Evolutionary conservation across 768 basidiomycete species (phyloP).

Genomic region (Agaricus sinodeliciosus): DNA sequence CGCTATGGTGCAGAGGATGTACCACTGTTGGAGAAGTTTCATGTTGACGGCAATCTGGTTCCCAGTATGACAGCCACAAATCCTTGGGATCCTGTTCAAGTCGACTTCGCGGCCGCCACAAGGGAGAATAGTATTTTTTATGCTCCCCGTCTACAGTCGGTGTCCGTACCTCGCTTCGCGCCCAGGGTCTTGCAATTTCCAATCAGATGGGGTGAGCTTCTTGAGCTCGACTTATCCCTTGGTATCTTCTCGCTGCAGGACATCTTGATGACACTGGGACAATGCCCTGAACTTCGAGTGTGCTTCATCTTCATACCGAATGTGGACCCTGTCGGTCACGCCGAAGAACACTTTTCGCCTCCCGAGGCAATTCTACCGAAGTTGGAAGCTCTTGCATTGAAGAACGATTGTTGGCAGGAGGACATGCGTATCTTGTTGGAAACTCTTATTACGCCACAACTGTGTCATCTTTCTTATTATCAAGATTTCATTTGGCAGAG

Average conservation of each 20-base stretch:
- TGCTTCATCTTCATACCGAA: constrained; percentile 1
- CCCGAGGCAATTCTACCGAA: not conserved
- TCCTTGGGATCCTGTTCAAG: not conserved
- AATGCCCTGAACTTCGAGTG: not conserved
- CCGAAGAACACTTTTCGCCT: not conserved
- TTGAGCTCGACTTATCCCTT: not conserved
- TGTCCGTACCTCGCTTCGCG: not conserved
- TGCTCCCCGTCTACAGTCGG: not conserved
- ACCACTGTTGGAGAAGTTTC: not conserved
- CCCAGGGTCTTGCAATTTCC: not conserved
- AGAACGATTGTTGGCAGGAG: not conserved
- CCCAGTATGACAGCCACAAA: too few relatives aligned
- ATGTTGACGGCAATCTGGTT: not conserved
- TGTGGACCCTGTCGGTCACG: not conserved
- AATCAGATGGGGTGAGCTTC: constrained; percentile 1
- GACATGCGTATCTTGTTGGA: not conserved
- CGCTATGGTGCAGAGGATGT: not conserved
- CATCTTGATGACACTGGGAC: not conserved
- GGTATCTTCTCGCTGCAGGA: not conserved
- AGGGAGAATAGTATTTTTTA: not conserved
- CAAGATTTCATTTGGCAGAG: not conserved
- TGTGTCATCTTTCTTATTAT: not conserved
- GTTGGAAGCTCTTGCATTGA: not conserved
- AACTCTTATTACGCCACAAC: not conserved
- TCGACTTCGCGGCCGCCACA: not conserved